Evolutionary conservation across 257 asterid species (phyloP), one percentile per base, ranked within the genome.

Genomic region (Nicotiana otophora): DNA sequence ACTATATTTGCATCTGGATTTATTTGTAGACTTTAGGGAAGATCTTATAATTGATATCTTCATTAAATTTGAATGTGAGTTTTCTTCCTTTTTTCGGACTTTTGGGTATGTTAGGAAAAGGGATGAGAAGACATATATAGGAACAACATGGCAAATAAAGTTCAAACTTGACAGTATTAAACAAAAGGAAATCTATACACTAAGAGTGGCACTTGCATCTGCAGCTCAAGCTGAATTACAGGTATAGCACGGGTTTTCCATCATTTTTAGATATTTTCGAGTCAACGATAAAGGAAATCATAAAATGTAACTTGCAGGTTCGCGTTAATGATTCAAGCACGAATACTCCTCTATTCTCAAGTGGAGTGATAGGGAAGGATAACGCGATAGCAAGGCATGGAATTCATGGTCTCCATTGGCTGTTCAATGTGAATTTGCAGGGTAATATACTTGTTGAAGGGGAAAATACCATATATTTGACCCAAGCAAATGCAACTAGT

Each of bases 301-400:
- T 19, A 4, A 33, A 31, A n/a, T 34, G 60, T 0, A 46, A 78
- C 16, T 81, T 74, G 16, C 46, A 93, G 98, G 92, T 93, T n/a
- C 90, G 92, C 30, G 62, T 92, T 7, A 91, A 93, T 60, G 87
- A 93, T 75, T 82, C 66, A 17, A 86, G 82, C 61, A 70, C 26
- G n/a, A 83, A 87, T 78, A 90, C 94, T 55, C 93, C 91, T 0
- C n/a, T 88, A 30, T 93, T 92, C 64, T 85, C 97, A 39, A 91
- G 86, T 20, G 93, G 95, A 33, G 81, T 42, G 46, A 90, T 92
- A 10, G 97, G 97, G 10, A 83, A 70, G 26, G 95, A 93, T 76
- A 93, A 93, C 64, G 88, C 97, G 10, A 88, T 93, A 60, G 97
- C 97, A 51, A 92, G 96, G 82, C 97, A 93, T 85, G 98, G 93